phyloP scores from a whole-genome alignment of 257 asterid genomes.

The Jaltomata sinuosa region DNA sequence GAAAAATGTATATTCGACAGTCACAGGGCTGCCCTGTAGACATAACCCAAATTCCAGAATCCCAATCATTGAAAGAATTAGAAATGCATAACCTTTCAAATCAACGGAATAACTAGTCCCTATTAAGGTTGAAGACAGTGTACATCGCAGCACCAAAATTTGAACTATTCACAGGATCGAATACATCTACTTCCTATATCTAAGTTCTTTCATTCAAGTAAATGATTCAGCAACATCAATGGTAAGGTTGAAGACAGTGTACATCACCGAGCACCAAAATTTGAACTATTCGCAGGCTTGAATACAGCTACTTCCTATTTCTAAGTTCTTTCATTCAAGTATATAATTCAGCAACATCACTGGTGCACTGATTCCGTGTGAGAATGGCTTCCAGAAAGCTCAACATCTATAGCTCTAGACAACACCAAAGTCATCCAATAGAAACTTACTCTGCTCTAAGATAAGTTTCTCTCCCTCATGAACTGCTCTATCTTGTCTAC shows the following conservation, averaged over 20 bases:
- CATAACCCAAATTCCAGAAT: background rate
- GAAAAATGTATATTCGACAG: background rate
- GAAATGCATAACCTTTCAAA: background rate
- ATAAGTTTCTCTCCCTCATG: constrained; percentile 44
- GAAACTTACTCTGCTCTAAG: constrained; percentile 15
- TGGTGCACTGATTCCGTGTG: background rate
- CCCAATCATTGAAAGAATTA: background rate
- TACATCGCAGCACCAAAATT: background rate
- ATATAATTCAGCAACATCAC: background rate
- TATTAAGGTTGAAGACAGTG: background rate
- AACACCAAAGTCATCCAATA: background rate
- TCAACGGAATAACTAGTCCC: background rate
- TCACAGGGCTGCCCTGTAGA: background rate
- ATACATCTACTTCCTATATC: background rate
- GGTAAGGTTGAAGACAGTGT: background rate
- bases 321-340: background rate
- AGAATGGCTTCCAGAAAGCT: background rate
- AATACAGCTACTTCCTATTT: background rate
- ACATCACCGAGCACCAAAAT: background rate
- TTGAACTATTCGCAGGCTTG: background rate
- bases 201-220: background rate
- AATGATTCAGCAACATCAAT: background rate
- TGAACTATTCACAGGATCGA: background rate
- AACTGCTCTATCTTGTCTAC: constrained; percentile 48
- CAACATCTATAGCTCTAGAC: background rate